phyloP scores from a whole-genome alignment of 2,329 filamentous ascomycete genomes.

The Fusarium sp. region DNA sequence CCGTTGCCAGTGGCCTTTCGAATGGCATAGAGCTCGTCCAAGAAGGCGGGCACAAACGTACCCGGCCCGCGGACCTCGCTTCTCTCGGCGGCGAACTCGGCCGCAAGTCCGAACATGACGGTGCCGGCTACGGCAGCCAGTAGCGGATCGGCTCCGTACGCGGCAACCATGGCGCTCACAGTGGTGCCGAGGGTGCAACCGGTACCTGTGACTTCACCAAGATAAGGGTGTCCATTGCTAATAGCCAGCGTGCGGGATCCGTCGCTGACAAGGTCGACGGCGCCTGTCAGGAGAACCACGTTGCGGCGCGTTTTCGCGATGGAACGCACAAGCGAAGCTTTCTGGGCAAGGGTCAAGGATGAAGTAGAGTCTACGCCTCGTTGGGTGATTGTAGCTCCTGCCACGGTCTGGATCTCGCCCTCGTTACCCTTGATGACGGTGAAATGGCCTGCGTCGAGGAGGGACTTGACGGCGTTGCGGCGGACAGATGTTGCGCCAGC shows the following conservation, averaged over 20 bases:
- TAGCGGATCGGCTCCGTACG: conserved; percentile 72
- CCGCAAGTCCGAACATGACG: conserved; percentile 80
- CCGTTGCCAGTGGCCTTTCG: conserved; percentile 61
- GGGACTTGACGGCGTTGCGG: conserved; percentile 74
- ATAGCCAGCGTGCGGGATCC: conserved; percentile 75
- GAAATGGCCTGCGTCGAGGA: conserved; percentile 81
- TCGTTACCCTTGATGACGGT: conserved; percentile 96
- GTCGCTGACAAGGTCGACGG: conserved; percentile 81
- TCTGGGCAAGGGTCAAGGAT: conserved; percentile 61
- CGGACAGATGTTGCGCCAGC: conserved; percentile 85
- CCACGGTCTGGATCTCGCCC: conserved; percentile 82
- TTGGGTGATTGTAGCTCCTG: conserved; percentile 69
- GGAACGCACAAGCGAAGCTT: conserved; percentile 71
- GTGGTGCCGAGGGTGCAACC: conserved; percentile 89
- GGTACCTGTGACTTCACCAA: conserved; percentile 80
- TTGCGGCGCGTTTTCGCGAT: conserved; percentile 74
- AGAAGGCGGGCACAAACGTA: conserved; percentile 85
- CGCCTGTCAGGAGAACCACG: conserved; percentile 85
- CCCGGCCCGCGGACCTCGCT: conserved; percentile 81
- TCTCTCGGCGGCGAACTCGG: conserved; percentile 75
- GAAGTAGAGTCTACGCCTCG: conserved; percentile 86
- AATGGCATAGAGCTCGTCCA: conserved; percentile 75
- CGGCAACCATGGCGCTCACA: conserved; percentile 80
- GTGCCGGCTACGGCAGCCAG: conserved; percentile 78
- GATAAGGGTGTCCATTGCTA: conserved; percentile 79